Percentiles rank a stretch among this genome's conserved stretches.
Evolutionary conservation across 345 rosid species (phyloP).

Genomic region (Salix dunnii): DNA sequence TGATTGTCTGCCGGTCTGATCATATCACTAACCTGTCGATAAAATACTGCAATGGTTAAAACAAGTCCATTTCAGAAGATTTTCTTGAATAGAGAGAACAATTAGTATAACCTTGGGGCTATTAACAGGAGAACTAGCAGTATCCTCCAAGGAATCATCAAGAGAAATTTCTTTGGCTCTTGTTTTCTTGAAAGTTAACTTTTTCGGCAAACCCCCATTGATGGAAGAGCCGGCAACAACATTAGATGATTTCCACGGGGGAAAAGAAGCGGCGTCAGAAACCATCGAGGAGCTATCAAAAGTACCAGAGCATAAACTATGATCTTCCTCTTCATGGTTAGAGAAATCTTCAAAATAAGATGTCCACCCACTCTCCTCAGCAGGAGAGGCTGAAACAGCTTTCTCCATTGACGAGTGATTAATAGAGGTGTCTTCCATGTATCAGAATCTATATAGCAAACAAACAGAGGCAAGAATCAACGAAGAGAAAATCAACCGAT

Average conservation of each 20-base stretch:
- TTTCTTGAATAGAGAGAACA: not conserved
- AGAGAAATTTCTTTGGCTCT: constrained; percentile 45
- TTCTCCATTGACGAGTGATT: constrained; percentile 22
- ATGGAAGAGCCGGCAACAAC: constrained; percentile 14
- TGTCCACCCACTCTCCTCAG: constrained; percentile 92
- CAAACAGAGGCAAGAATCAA: constrained; percentile 6
- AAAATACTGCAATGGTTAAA: not conserved
- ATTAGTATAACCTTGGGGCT: constrained; percentile 59
- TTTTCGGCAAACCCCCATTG: constrained; percentile 25
- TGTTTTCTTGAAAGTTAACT: constrained; percentile 45
- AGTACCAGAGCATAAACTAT: constrained; percentile 35
- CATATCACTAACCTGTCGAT: constrained; percentile 48
- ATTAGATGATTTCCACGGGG: constrained; percentile 36
- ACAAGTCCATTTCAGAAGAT: not conserved
- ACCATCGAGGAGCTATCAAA: constrained; percentile 50
- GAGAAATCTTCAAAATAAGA: constrained; percentile 71
- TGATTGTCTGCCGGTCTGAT: constrained; percentile 34
- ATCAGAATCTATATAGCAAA: not conserved
- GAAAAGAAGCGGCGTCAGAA: constrained; percentile 69
- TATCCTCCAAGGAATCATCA: constrained; percentile 85
- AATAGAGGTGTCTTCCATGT: constrained; percentile 29
- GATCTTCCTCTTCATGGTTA: constrained; percentile 14
- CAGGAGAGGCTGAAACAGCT: not conserved
- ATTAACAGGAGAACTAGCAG: constrained; percentile 84
- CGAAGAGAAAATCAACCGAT: not conserved